Base-by-base conservation (phyloP, 352 stramenopile species). In the Pythium oligandrum region DNA sequence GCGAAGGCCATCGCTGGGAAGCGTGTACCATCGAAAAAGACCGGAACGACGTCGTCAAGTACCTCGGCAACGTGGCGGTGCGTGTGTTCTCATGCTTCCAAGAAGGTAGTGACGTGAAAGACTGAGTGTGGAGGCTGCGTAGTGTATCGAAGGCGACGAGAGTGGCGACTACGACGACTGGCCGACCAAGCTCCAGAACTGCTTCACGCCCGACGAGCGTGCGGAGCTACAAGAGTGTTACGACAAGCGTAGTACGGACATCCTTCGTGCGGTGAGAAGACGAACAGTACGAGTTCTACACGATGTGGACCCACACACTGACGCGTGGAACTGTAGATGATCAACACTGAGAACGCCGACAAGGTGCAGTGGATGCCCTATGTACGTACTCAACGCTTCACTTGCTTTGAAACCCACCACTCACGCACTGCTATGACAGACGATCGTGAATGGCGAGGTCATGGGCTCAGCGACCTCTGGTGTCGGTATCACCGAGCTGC, bases 131-230 rank as follows among this genome's bases (percentile, higher is more conserved):
- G 7, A 6, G 6, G 5, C 10, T 11, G 43, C 10, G 3, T 46
- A 90, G 78, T 91, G 80, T 43, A 74, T 91, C 48, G 83, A 93
- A 73, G 71, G 74, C 44, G 75, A 89, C 44, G 79, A 89, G 51
- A 88, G 74, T 6, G 78, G 83, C 34, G 68, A 74, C 7, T 52
- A 73, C n/a, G 76, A 72, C 31, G 78, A 92, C 57, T 93, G 83
- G 83, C 51, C 59, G 30, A 78, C 70, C 44, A 91, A 91, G 55
- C 50, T 89, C 9, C 60, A 78, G 38, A 86, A 85, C 59, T 93
- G 83, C 48, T 68, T 91, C 44, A 80, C 75, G 31, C 55, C 73
- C 26, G 74, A 81, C 51, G 78, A 91, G 52, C 72, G 73, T 11
- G 56, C 60, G 2, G 67, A 64, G 30, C 55, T 90, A 0, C 66